These are phyloP conservation scores for Torulaspora gathmanii DNA, from an alignment of 805 yeast species.

Conservation along the genomic window DNA sequence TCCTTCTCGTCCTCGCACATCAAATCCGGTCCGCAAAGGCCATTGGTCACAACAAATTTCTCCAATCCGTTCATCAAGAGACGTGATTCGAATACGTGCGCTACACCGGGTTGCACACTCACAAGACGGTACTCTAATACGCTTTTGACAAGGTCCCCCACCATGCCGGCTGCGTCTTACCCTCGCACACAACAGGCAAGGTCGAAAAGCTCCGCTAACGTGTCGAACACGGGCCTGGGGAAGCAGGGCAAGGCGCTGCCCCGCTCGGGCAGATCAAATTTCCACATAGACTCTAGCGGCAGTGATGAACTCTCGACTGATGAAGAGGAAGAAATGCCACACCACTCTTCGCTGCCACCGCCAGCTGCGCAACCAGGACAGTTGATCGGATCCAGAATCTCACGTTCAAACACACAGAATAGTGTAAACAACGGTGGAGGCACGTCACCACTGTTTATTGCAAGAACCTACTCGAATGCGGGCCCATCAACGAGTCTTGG, in stretches of 20 bases:
- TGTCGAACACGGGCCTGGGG: not conserved
- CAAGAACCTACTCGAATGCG: slow-evolving; percentile 21
- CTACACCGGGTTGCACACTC: slow-evolving; percentile 7
- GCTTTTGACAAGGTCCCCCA: slow-evolving; percentile 22
- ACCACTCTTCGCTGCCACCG: slow-evolving; percentile 7
- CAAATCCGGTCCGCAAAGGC: slow-evolving; percentile 20
- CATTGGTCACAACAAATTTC: slow-evolving; percentile 11
- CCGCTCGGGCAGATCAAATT: slow-evolving; percentile 14
- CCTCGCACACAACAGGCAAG: slow-evolving; percentile 8
- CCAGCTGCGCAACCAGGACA: slow-evolving; percentile 11
- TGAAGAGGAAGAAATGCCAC: slow-evolving; percentile 23
- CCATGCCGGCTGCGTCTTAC: slow-evolving; percentile 11
- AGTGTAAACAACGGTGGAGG: slow-evolving; percentile 16
- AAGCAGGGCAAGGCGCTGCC: not conserved
- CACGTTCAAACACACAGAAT: slow-evolving; percentile 20
- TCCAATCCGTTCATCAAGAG: slow-evolving; percentile 24
- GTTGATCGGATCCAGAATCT: slow-evolving; percentile 17
- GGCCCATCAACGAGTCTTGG: slow-evolving; percentile 6
- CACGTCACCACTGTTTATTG: slow-evolving; percentile 12
- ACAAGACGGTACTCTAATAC: slow-evolving; percentile 15
- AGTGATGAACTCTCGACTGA: slow-evolving; percentile 28
- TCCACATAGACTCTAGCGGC: slow-evolving; percentile 30
- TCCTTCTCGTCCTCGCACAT: slow-evolving; percentile 37
- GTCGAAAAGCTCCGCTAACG: slow-evolving; percentile 4
- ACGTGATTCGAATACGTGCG: slow-evolving; percentile 11